phyloP scores from a whole-genome alignment of 257 asterid genomes.

The Nicotiana attenuata region DNA sequence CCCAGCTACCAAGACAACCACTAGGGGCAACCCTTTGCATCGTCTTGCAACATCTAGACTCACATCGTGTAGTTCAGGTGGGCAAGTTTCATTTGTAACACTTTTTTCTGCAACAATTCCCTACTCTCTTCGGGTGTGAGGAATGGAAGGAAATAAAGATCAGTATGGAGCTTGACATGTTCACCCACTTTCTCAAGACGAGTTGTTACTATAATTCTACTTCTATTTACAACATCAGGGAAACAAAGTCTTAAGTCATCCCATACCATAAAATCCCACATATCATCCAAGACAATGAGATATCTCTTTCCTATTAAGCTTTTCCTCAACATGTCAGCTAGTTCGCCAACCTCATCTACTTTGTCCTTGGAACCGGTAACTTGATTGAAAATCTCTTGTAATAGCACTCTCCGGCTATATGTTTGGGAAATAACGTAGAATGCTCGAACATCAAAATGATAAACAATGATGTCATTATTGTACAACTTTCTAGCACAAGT shows the following conservation, averaged over 20 bases:
- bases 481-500: not conserved
- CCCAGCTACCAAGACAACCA: not conserved
- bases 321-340: too few species aligned
- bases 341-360: too few species aligned
- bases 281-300: not conserved
- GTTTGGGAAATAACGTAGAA: not conserved
- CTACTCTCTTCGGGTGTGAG: not conserved
- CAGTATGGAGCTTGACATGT: not conserved
- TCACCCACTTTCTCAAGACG: not conserved
- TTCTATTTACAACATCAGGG: not conserved
- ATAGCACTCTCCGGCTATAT: not conserved
- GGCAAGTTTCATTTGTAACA: not conserved
- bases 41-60: not conserved
- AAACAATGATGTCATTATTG: not conserved
- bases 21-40: constrained; percentile 8
- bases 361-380: too few species aligned
- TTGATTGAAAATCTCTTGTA: too few species aligned
- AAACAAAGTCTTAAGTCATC: not conserved
- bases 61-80: not conserved
- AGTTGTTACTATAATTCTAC: constrained; percentile 1
- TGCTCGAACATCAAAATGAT: not conserved
- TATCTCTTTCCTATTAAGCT: not conserved
- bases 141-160: not conserved
- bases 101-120: not conserved
- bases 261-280: not conserved